Base-by-base conservation (phyloP, 2,329 filamentous ascomycete species). In the Xylariaceae sp. region DNA sequence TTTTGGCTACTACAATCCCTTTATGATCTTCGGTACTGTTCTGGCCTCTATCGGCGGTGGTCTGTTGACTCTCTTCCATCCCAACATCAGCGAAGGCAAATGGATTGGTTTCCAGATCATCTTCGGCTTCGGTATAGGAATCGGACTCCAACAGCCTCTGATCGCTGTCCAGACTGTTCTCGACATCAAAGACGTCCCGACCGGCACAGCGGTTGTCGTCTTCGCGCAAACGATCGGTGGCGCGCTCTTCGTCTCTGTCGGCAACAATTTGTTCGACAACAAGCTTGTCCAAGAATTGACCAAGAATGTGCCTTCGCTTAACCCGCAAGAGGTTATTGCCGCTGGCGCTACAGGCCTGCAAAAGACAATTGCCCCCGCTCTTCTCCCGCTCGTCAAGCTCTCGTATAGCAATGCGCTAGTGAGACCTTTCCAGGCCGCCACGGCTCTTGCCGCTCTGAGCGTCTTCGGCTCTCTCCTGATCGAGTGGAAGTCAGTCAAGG, bases 401-500 rank as follows among this genome's bases (percentile, higher is more conserved):
- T 69, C 71, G 0, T 77, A 76, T 54, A 74, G 71, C 48, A 64
- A 66, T 6, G 70, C 72, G 6, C 41, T 76, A 27, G 66, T 66
- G 6, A 63, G 64, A 12, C 60, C 70, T 3, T 75, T 73, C 54
- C 62, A 67, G 11, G 64, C 75, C 33, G 64, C 66, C 14, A 65
- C 70, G 29, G 75, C 70, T 1, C 60, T 75, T 10, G 71, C 69
- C 1, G 65, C 69, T 6, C 54, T 75, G 5, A 66, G 71, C 0
- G 67, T 75, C 35, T 34, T 73, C 17, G 71, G 72, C 2, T 61
- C 67, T 2, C 55, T 68, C 11, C 61, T 69, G 6, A 67, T 76
- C 41, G 75, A 79, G 58, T 77, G 73, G 73, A 75, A 72, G 67
- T 79, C 72, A 47, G 72, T 81, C 19, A 80, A 78, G 58, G 76